Percentiles rank a stretch among this genome's conserved stretches.
Evolutionary conservation across 257 asterid genomes (phyloP).

Genomic region (Thymus mandschuricus): DNA sequence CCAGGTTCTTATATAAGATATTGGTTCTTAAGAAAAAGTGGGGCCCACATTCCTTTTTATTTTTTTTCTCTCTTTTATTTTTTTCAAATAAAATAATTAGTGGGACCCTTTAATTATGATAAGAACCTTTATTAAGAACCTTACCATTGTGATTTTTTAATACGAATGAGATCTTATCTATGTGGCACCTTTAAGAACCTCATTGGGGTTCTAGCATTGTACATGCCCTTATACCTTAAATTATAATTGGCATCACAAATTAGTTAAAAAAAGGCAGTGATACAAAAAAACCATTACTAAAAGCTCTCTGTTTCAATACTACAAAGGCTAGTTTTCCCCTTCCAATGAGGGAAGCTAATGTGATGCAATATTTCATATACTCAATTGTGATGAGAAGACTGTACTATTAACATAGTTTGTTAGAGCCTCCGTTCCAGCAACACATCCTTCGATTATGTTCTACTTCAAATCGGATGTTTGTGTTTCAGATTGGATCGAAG

Average conservation of each 20-base stretch:
- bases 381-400: constrained; percentile 33
- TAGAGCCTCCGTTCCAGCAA: constrained; percentile 36
- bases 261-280: constrained; percentile 2
- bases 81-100: too few relatives aligned
- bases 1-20: too few relatives aligned
- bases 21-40: too few relatives aligned
- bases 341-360: constrained; percentile 19
- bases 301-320: constrained; percentile 23
- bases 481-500: constrained; percentile 29
- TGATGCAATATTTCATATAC: constrained; percentile 34
- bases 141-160: too few relatives aligned
- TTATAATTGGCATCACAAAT: background rate
- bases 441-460: constrained; percentile 38
- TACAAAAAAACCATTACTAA: constrained; percentile 4
- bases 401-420: constrained; percentile 37
- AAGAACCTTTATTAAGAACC: too few relatives aligned
- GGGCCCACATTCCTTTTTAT: too few relatives aligned
- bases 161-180: too few relatives aligned
- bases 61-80: too few relatives aligned
- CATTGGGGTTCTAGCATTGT: too few relatives aligned
- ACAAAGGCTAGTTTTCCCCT: constrained; percentile 24
- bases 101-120: too few relatives aligned
- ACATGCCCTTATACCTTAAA: background rate
- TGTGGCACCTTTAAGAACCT: too few relatives aligned
- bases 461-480: constrained; percentile 37